Base-by-base conservation (phyloP, 306 rosid species). In the Prunus mongolica region DNA sequence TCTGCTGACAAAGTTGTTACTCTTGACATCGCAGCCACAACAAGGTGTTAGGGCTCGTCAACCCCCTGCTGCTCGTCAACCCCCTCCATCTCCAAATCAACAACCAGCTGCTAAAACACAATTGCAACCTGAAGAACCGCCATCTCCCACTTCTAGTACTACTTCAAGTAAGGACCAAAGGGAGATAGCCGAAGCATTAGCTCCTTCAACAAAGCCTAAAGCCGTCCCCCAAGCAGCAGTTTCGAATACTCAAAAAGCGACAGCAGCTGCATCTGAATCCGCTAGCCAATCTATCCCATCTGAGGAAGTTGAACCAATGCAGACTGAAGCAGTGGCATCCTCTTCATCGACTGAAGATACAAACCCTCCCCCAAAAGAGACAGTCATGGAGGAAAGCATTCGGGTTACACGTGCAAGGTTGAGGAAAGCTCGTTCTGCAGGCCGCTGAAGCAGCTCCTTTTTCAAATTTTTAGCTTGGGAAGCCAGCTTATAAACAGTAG, bases 1-100 rank as follows among this genome's bases (percentile, higher is more conserved):
- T 54, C 62, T 49, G 49, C 66, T 67, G 45, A 66, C 45, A 27
- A 72, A 63, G 19, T 27, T 30, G 9, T n/a, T 67, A 44, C 69
- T 71, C 78, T 57, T 24, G 13, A 80, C 77, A 73, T 67, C 65
- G 57, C 90, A 88, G 97, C 83, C 78, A 65, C 88, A 65, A 65
- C 84, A 67, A 20, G 79, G 84, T 25, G 86, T 30, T 28, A 91
- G 87, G 73, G 27, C 52, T 72, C 82, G 79, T 27, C 80, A 62
- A 65, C 60, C 81, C 46, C 57, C 73, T 54, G 10, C 80, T 49
- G 85, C 69, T 45, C 86, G 79, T 45, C 88, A 78, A 78, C 76
- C 88, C n/a, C 28, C 85, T 65, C 34, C 82, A 46, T 38, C 81
- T 62, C 67, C 80, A 71, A 83, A 75, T 77, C 76, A 65, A 64